These are phyloP conservation scores for Aspergillus sclerotiicarbonarius DNA, from an alignment of 495 filamentous ascomycete species.

Conservation along the genomic window DNA sequence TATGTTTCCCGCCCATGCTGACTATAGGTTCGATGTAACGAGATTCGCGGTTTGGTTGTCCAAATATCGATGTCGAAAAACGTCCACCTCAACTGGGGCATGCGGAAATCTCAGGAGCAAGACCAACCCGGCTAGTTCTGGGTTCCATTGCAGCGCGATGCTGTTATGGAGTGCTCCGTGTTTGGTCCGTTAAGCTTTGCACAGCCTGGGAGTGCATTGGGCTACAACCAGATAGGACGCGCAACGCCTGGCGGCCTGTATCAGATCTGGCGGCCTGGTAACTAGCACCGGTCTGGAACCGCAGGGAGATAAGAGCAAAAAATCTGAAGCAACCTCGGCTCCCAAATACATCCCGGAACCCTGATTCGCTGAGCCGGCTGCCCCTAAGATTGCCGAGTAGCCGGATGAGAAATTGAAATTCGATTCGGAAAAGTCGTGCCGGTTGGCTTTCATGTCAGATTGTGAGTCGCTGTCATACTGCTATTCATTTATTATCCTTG, in stretches of 20 bases:
- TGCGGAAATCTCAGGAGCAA: too few species aligned
- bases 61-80: too few species aligned
- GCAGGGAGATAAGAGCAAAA: background rate
- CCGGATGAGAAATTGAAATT: background rate
- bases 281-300: background rate
- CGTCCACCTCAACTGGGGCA: too few species aligned
- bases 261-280: background rate
- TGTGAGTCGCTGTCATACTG: background rate
- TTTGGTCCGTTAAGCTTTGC: too few species aligned
- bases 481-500: background rate
- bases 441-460: background rate
- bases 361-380: background rate
- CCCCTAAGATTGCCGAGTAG: background rate
- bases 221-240: too few species aligned
- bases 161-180: too few species aligned
- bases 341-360: background rate
- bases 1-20: too few species aligned
- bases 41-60: too few species aligned
- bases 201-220: too few species aligned
- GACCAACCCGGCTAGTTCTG: too few species aligned
- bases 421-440: background rate
- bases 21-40: too few species aligned
- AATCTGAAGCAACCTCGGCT: slow-evolving; percentile 1
- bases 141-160: too few species aligned
- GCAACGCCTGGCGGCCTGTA: background rate